phyloP scores from a whole-genome alignment of 768 basidiomycete species.

The Russula emetica region DNA sequence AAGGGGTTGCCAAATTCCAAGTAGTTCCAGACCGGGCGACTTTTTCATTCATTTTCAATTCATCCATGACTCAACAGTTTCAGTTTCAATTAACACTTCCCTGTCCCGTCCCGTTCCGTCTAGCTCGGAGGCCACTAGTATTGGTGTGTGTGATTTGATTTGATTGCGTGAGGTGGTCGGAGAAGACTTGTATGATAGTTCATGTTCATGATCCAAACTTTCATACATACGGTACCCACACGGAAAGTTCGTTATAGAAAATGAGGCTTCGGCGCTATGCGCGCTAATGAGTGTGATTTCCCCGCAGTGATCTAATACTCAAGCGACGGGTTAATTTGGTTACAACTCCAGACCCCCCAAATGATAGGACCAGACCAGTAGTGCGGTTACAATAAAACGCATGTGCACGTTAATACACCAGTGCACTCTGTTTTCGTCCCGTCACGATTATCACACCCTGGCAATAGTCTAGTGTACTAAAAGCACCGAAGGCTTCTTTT shows the following conservation, averaged over 20 bases:
- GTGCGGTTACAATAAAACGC: neutral
- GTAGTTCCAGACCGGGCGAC: too few species aligned
- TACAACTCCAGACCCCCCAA: neutral
- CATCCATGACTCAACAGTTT: too few species aligned
- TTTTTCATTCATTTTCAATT: too few species aligned
- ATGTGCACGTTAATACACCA: neutral
- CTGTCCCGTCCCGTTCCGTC: neutral
- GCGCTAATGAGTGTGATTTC: constrained; percentile 1
- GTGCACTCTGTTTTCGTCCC: neutral
- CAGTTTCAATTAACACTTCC: too few species aligned
- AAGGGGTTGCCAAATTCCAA: too few species aligned
- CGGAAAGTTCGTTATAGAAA: constrained; percentile 1
- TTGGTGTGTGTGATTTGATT: neutral
- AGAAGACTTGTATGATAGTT: neutral
- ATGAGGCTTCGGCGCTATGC: constrained; percentile 8
- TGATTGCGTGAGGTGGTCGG: neutral
- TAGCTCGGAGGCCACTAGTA: neutral
- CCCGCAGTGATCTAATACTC: neutral
- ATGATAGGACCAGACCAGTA: neutral
- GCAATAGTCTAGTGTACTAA: neutral
- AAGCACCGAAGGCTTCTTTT: neutral
- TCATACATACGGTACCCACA: constrained; percentile 7
- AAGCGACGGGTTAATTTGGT: neutral
- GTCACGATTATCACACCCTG: neutral
- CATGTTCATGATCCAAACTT: too few species aligned